A percentile compares a stretch with the other conserved stretches of the same genome.
These are phyloP conservation scores for Epithemia pelagica DNA, from an alignment of 108 stramenopile species.

Conservation along the genomic window DNA sequence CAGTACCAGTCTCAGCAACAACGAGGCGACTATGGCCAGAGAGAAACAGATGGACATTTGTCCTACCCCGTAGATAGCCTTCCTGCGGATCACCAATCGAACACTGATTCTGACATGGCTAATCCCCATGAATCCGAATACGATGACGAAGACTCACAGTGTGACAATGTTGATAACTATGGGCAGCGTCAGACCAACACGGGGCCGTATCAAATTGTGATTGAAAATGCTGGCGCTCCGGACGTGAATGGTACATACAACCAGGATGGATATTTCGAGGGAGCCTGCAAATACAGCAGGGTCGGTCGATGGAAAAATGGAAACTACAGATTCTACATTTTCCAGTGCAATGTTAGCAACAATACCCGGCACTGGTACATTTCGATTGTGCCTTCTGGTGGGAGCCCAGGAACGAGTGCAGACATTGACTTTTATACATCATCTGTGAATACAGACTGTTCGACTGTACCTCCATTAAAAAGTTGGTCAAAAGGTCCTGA, in stretches of 20 bases:
- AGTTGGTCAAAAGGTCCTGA: conserved; percentile 45
- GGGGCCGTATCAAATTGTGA: conserved; percentile 23
- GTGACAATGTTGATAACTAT: conserved; percentile 22
- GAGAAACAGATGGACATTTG: conserved; percentile 2
- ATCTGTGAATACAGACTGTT: conserved; percentile 20
- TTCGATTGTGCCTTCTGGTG: conserved; percentile 66
- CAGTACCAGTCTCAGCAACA: not conserved
- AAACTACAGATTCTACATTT: conserved; percentile 38
- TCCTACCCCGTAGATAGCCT: conserved; percentile 7
- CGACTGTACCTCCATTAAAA: conserved; percentile 25
- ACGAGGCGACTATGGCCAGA: conserved; percentile 4
- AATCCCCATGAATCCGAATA: conserved; percentile 61
- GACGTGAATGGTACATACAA: conserved; percentile 73
- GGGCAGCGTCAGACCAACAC: conserved; percentile 14
- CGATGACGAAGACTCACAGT: conserved; percentile 63
- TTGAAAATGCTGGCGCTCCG: conserved; percentile 63
- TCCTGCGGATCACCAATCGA: conserved; percentile 26
- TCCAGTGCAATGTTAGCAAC: conserved; percentile 79
- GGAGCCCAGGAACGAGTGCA: conserved; percentile 65
- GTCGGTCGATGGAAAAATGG: conserved; percentile 45
- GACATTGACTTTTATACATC: conserved; percentile 86
- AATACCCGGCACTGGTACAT: conserved; percentile 86
- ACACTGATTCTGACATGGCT: conserved; percentile 59
- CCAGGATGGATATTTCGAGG: conserved; percentile 52
- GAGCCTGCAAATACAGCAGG: conserved; percentile 52